phyloP scores from a whole-genome alignment of 306 rosid species.

The Casuarina glauca region DNA sequence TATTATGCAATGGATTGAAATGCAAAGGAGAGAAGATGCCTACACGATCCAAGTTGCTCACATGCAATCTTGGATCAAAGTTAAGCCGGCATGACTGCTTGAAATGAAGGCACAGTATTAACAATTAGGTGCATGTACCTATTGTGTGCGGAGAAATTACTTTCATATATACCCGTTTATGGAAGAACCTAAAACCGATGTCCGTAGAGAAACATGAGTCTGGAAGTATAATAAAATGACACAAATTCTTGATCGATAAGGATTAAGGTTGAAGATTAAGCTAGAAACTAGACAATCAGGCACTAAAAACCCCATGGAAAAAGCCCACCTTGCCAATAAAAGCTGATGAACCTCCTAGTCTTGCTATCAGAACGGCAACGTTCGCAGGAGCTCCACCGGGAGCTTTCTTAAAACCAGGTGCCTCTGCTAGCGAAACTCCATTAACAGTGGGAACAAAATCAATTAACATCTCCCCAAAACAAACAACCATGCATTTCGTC shows the following conservation, averaged over 20 bases:
- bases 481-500: conserved; percentile 23
- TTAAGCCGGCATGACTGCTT: not conserved
- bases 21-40: not conserved
- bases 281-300: not conserved
- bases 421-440: conserved; percentile 35
- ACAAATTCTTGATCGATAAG: too few relatives aligned
- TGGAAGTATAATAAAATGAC: too few relatives aligned
- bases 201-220: too few relatives aligned
- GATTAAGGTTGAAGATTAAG: not conserved
- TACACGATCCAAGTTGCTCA: not conserved
- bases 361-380: conserved; percentile 36
- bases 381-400: conserved; percentile 37
- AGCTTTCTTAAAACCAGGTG: conserved; percentile 25
- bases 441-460: conserved; percentile 22
- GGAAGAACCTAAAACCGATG: too few relatives aligned
- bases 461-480: conserved; percentile 44
- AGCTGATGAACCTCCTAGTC: conserved; percentile 33
- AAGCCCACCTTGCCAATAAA: conserved; percentile 43
- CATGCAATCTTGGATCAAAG: not conserved
- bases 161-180: too few relatives aligned
- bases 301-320: not conserved
- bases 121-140: too few relatives aligned
- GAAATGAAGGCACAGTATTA: not conserved
- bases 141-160: too few relatives aligned
- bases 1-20: not conserved